Evolutionary conservation across 148 eudicot species (phyloP), one percentile per base, ranked within the genome.

Genomic region (Silene conica): DNA sequence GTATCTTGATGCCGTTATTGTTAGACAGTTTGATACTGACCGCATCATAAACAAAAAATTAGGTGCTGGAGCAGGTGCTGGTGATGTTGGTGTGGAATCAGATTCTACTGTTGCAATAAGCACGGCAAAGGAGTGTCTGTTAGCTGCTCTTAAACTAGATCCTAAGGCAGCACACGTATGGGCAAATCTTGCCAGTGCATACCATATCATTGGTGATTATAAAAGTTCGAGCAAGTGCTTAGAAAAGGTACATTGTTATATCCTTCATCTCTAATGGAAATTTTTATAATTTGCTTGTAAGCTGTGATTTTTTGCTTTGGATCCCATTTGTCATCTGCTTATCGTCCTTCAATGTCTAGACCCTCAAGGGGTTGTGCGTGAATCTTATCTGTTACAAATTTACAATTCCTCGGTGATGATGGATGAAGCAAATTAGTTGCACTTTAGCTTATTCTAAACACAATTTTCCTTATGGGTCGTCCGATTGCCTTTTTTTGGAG

Each of bases 121-220:
- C 75, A 92, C 87, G 74, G 99, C 96, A 18, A 90, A 89, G 83
- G 99, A 96, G 78, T 96, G 97, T 76, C 82, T 96, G 54, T 81
- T 96, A 80, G 90, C 96, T 59, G 92, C 94, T n/a, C 83, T 82
- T 20, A 89, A 86, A 81, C 75, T 83, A 75, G 97, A 96, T 77
- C 92, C 96, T 8, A 92, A 81, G 81, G 89, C 91, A 60, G 88
- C 94, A 54, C 99, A 96, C 83, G 70, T 81, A 57, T 96, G 99
- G 99, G 92, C 88, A 34, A 96, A 96, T 85, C 90, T 96, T 79
- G 90, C 97, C 69, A 90, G 82, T 81, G 96, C 99, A 48, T 92
- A 86, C 76, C 78, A 83, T 77, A 80, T 92, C 80, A 76, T 79
- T 52, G 91, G 96, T 74, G 96, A 96, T 82, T 82, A 89, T 78